Evolutionary conservation across 148 eudicot genomes (phyloP).

Genomic region (Dysphania ambrosioides): DNA sequence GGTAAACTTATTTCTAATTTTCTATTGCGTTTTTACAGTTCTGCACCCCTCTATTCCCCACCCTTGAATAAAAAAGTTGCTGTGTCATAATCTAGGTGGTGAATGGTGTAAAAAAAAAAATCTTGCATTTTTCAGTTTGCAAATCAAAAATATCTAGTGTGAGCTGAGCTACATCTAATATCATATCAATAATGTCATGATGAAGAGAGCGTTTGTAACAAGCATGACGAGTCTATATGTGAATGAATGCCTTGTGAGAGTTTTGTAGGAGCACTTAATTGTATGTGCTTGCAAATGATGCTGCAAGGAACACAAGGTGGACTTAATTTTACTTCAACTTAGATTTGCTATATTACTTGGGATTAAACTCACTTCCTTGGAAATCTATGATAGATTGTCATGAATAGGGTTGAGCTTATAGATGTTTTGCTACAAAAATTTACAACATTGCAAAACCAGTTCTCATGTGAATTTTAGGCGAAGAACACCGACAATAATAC

Average conservation of each 20-base stretch:
- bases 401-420: background rate
- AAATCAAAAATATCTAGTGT: background rate
- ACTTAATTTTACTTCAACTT: background rate
- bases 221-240: background rate
- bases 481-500: no score
- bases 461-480: no score
- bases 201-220: background rate
- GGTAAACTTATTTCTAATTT: no score
- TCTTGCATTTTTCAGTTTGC: background rate
- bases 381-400: background rate
- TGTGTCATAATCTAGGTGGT: background rate
- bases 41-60: background rate
- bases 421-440: no score
- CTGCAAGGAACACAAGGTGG: background rate
- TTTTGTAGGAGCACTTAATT: background rate
- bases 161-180: background rate
- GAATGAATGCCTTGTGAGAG: background rate
- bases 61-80: background rate
- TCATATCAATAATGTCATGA: background rate
- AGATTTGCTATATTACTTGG: background rate
- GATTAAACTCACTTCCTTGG: background rate
- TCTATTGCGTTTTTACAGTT: background rate
- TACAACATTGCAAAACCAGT: no score
- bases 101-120: no score
- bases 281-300: background rate